Base-by-base conservation (phyloP, 2,329 filamentous ascomycete species). In the Neopestalotiopsis clavispora region DNA sequence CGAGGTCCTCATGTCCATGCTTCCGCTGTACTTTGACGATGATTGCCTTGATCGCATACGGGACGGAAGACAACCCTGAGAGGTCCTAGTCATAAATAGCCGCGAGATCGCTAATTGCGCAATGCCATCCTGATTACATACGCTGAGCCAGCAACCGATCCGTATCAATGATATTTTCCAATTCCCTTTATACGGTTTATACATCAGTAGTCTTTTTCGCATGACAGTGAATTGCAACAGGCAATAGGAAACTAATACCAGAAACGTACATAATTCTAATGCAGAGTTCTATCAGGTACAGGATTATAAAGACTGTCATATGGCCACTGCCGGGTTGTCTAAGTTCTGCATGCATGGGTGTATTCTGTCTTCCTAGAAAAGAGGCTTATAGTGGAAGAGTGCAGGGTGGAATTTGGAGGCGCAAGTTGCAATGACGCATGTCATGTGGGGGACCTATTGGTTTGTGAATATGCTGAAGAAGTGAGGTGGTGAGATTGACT, bases 391-490 rank as follows among this genome's bases (percentile, higher is more conserved):
- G 4, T 63, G 30, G 38, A 63, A 28, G 60, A 32, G 34, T 17
- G 30, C 13, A n/a, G 12, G 17, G 32, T 17, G 34, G 14, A 34
- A 45, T 34, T 45, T 38, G 14, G 60, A 32, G 13, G 23, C 23
- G 34, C 60, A 63, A 20, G 42, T 63, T 20, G 60, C 38, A 6
- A 42, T 63, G 60, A 45, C 32, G n/a, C 60, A 63, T 45, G 60
- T 42, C 40, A 42, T 42, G 40, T 42, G 40, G 40, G 40, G 40
- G 40, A 42, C 40, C 40, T 28, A 42, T 42, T 42, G 40, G 40
- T 9, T 14, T 42, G 9, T 42, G 40, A 42, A 42, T 42, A 42
- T 28, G 23, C 2, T 49, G 42, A 49, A 49, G 42, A 49, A n/a
- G 13, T 49, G 4, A 28, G 14, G 4, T n/a, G 42, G 42, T n/a